Conservation (phyloP, 2,329 filamentous ascomycete species). For the Fusarium aywerte region DNA sequence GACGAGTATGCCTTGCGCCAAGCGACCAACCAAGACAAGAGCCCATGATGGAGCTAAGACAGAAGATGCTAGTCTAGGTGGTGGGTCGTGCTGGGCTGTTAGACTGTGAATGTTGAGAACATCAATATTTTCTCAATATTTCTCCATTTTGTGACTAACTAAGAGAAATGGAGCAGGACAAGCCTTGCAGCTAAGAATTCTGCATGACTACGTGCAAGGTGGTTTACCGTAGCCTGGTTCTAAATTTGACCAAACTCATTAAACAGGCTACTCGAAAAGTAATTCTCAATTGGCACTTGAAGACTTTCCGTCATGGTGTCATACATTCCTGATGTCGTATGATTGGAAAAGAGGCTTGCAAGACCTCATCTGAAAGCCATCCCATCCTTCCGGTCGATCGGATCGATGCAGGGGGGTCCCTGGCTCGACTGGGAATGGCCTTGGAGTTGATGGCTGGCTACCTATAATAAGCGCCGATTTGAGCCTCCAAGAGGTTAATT, state of each 20-base stretch:
- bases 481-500: constrained; percentile 33
- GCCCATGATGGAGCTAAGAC: constrained; percentile 23
- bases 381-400: constrained; percentile 39
- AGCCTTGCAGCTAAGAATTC: background rate
- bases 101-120: constrained; percentile 29
- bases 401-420: constrained; percentile 42
- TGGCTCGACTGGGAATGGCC: constrained; percentile 24
- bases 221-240: constrained; percentile 5
- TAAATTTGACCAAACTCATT: constrained; percentile 10
- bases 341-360: constrained; percentile 12
- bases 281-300: background rate
- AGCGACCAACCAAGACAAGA: constrained; percentile 27
- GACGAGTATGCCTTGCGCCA: constrained; percentile 45
- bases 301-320: background rate
- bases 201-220: background rate
- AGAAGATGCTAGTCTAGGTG: constrained; percentile 25
- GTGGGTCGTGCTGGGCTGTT: constrained; percentile 33
- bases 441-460: constrained; percentile 29
- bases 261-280: background rate
- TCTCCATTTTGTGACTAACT: constrained; percentile 17
- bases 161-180: constrained; percentile 7
- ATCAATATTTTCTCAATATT: constrained; percentile 19
- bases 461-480: constrained; percentile 41
- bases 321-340: background rate
- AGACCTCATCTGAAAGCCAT: constrained; percentile 25